These are phyloP conservation scores for Cladosporium sp. DNA, from an alignment of 2,329 filamentous ascomycete genomes.

Conservation along the genomic window DNA sequence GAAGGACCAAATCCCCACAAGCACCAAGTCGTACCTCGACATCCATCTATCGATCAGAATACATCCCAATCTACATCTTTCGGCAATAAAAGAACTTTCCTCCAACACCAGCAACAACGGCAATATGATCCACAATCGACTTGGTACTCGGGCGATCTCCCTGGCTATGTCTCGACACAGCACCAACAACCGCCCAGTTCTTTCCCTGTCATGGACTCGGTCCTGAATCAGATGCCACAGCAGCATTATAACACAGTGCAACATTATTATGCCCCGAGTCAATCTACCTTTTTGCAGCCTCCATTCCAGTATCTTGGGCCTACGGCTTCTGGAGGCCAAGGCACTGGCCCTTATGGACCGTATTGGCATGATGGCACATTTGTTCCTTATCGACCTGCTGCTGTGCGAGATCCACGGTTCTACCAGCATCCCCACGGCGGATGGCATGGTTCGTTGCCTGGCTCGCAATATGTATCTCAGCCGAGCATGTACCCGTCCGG, in stretches of 20 bases:
- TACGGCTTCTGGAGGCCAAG: slow-evolving; percentile 59
- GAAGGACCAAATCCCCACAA: slow-evolving; percentile 57
- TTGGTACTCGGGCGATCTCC: background rate
- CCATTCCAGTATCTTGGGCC: slow-evolving; percentile 61
- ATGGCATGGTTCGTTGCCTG: slow-evolving; percentile 13
- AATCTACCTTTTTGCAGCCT: slow-evolving; percentile 62
- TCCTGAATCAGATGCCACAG: slow-evolving; percentile 59
- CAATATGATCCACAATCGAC: slow-evolving; percentile 28
- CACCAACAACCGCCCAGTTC: slow-evolving; percentile 16
- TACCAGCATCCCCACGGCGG: slow-evolving; percentile 35
- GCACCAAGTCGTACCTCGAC: slow-evolving; percentile 71
- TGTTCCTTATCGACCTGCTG: slow-evolving; percentile 61
- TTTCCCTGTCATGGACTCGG: slow-evolving; percentile 59
- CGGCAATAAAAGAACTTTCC: slow-evolving; percentile 33
- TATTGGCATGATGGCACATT: slow-evolving; percentile 67
- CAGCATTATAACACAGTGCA: slow-evolving; percentile 39
- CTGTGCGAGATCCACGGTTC: slow-evolving; percentile 56
- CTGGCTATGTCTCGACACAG: background rate
- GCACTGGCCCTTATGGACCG: slow-evolving; percentile 59
- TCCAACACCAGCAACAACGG: slow-evolving; percentile 35
- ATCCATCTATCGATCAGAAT: slow-evolving; percentile 50
- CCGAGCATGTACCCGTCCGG: background rate
- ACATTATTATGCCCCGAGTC: slow-evolving; percentile 47
- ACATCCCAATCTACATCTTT: slow-evolving; percentile 25
- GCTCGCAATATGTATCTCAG: slow-evolving; percentile 4